Base-by-base conservation (phyloP, 768 basidiomycete species). In the Pleurotus salmoneostramineus region DNA sequence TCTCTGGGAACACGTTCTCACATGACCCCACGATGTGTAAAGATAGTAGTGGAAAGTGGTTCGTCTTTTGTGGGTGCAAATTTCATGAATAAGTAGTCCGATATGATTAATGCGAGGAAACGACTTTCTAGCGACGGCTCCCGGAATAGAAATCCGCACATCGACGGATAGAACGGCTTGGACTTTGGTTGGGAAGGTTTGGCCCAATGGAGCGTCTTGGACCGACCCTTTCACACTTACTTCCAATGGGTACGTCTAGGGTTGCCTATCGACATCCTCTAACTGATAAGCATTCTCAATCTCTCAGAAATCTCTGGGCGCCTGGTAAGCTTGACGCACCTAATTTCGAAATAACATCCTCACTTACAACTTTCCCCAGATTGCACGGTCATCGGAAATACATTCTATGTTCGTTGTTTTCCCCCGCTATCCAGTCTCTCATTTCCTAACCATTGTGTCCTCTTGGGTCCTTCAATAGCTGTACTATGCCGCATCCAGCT, bases 401-500 rank as follows among this genome's bases (percentile, higher is more conserved):
- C 62, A 11, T 65, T 65, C 59, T 63, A 64, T 15, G 61, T 60
- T 47, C 8, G 56, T 17, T 27, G 21, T 27, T 27, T 27, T 27
- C 21, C 21, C 21, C 21, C 21, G 21, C 21, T 27, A n/a, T 42
- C 40, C n/a, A 42, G 36, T 21, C 37, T 11, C 50, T 49, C n/a
- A 17, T 40, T 17, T 45, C 10, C 6, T 55, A 36, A 27, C 45
- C 15, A 5, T n/a, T 31, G 1, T 4, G 27, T n/a, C 14, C 21
- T 17, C 58, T 44, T 31, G 37, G 32, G 14, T 46, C 21, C 61
- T 27, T 27, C n/a, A 5, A 33, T 48, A 82, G 82, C 68, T 83
- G 4, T 83, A 81, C 67, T 83, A 83, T 62, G 67, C 81, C 1
- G 82, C 82, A 0, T 82, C 81, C 1, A 77, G 73, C 50, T 83